phyloP scores from a whole-genome alignment of 306 rosid genomes.

The Rubus idaeus region DNA sequence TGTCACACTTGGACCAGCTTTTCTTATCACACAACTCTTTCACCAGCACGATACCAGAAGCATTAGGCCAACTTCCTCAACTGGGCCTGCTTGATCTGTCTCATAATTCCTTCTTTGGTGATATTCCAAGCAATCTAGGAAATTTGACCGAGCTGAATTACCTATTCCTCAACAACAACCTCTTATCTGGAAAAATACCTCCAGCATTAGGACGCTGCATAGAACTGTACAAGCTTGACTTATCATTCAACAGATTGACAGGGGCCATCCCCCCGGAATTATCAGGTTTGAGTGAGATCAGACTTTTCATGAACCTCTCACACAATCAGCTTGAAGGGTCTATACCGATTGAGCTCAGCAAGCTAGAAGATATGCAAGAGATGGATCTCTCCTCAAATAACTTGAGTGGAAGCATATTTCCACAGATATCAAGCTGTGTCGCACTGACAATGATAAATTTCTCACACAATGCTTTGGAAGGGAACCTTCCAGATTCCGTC shows the following conservation, averaged over 20 bases:
- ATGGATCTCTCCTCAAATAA: constrained; percentile 64
- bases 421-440: constrained; percentile 65
- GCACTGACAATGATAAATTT: constrained; percentile 50
- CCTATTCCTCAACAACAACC: constrained; percentile 67
- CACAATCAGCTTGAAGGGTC: constrained; percentile 62
- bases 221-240: constrained; percentile 57
- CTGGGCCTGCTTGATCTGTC: constrained; percentile 66
- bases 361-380: constrained; percentile 59
- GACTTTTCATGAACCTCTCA: constrained; percentile 67
- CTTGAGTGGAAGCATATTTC: constrained; percentile 51
- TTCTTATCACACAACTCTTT: constrained; percentile 53
- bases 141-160: constrained; percentile 37
- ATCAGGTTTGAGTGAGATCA: constrained; percentile 53
- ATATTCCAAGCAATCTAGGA: constrained; percentile 52
- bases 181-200: constrained; percentile 60
- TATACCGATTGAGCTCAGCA: constrained; percentile 66
- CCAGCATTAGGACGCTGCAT: constrained; percentile 46
- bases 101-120: constrained; percentile 48
- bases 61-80: constrained; percentile 33
- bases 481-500: constrained; percentile 50
- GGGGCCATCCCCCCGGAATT: constrained; percentile 54
- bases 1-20: constrained; percentile 49
- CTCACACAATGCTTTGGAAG: constrained; percentile 54
- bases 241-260: constrained; percentile 56
- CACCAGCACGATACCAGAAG: constrained; percentile 41